Percentiles rank a stretch among this genome's conserved stretches.
These are phyloP conservation scores for Ustilago sp. DNA, from an alignment of 1,284 basidiomycete species.

Conservation along the genomic window DNA sequence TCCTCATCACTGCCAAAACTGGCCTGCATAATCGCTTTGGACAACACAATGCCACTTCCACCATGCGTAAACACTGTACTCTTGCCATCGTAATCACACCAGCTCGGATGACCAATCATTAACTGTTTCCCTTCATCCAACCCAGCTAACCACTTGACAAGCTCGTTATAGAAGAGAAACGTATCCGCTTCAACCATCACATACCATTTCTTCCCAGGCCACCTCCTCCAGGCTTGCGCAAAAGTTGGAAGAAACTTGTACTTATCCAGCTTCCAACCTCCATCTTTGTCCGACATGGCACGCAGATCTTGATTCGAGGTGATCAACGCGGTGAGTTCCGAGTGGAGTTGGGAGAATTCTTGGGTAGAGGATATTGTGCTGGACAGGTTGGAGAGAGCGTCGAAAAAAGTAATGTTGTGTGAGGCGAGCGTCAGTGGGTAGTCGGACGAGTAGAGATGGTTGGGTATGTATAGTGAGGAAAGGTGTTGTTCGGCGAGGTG, in stretches of 20 bases:
- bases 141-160: conserved; percentile 34
- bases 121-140: conserved; percentile 18
- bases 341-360: conserved; percentile 25
- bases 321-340: conserved; percentile 13
- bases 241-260: conserved; percentile 56
- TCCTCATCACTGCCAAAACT: conserved; percentile 33
- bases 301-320: conserved; percentile 25
- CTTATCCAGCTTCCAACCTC: conserved; percentile 52
- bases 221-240: conserved; percentile 35
- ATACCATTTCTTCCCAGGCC: conserved; percentile 44
- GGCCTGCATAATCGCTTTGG: conserved; percentile 20
- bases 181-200: conserved; percentile 58
- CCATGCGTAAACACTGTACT: conserved; percentile 45
- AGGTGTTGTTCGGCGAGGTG: conserved; percentile 23
- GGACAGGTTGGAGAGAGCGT: conserved; percentile 39
- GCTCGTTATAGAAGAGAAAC: conserved; percentile 45
- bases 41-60: conserved; percentile 43
- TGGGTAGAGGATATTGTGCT: conserved; percentile 7
- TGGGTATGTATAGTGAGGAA: conserved; percentile 20
- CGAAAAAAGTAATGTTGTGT: conserved; percentile 27
- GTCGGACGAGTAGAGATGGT: conserved; percentile 43
- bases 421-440: conserved; percentile 13
- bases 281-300: conserved; percentile 19
- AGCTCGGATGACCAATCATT: conserved; percentile 37
- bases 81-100: conserved; percentile 37